These are phyloP conservation scores for Ulmus americana DNA, from an alignment of 331 rosid species.

Conservation along the genomic window DNA sequence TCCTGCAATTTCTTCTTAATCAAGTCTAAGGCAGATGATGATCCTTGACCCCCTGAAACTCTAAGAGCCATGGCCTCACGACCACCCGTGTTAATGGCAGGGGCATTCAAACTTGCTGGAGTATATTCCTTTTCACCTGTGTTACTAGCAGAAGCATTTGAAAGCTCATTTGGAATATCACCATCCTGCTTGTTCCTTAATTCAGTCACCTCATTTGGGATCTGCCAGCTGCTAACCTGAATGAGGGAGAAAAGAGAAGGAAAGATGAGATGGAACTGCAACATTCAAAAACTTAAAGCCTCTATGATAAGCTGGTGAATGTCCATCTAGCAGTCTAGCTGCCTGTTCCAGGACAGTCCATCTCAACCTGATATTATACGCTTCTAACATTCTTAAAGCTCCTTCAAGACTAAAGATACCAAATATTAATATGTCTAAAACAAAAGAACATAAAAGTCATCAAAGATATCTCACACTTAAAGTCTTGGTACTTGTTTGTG, in stretches of 20 bases:
- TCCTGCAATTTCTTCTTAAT: slow-evolving; percentile 95
- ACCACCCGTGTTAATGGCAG: slow-evolving; percentile 84
- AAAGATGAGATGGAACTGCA: slow-evolving; percentile 1
- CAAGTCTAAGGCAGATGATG: slow-evolving; percentile 85
- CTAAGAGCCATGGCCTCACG: slow-evolving; percentile 80
- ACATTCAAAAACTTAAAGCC: not conserved
- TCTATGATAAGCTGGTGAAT: not conserved
- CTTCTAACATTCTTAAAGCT: not conserved
- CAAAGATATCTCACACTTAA: too few species aligned
- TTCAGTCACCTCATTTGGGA: slow-evolving; percentile 88
- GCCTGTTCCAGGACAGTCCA: not conserved
- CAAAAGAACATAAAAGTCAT: not conserved
- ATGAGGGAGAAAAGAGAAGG: slow-evolving; percentile 5
- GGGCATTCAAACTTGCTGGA: slow-evolving; percentile 65
- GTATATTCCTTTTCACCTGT: slow-evolving; percentile 62
- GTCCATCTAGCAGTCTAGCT: not conserved
- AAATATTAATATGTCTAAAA: not conserved
- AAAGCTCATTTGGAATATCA: slow-evolving; percentile 52
- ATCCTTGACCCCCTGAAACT: slow-evolving; percentile 42
- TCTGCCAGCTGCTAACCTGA: slow-evolving; percentile 97
- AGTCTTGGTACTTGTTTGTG: too few species aligned
- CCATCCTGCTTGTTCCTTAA: slow-evolving; percentile 69
- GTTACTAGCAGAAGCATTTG: slow-evolving; percentile 36
- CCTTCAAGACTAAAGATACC: not conserved
- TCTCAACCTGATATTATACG: not conserved